phyloP scores from a whole-genome alignment of 768 basidiomycete genomes.

The Tulasnella sp. region DNA sequence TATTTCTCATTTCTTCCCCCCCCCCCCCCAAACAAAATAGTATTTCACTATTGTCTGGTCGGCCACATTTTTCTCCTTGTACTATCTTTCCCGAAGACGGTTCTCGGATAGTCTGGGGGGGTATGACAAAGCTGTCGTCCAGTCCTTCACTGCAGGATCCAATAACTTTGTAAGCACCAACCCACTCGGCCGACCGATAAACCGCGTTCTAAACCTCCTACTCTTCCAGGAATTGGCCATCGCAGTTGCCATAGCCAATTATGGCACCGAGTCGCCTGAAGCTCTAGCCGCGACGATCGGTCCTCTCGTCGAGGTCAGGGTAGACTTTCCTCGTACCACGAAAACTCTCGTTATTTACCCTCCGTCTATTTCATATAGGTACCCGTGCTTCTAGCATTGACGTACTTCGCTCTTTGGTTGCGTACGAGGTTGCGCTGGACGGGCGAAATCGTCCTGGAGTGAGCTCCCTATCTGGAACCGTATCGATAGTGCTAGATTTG shows the following conservation, averaged over 20 bases:
- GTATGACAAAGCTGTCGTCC: slow-evolving; percentile 76
- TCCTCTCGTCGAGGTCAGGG: slow-evolving; percentile 67
- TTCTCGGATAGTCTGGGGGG: slow-evolving; percentile 44
- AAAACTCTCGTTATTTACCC: no score
- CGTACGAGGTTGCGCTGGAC: slow-evolving; percentile 51
- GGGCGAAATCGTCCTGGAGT: background rate
- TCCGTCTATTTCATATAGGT: background rate
- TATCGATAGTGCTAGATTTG: no score
- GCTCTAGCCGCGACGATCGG: slow-evolving; percentile 82
- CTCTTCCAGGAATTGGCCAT: slow-evolving; percentile 71
- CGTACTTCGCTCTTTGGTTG: slow-evolving; percentile 62
- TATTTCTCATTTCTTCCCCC: no score
- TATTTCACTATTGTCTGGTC: slow-evolving; percentile 83
- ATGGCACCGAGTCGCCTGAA: slow-evolving; percentile 76
- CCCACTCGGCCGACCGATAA: no score
- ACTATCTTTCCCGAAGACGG: slow-evolving; percentile 50
- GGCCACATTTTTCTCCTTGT: slow-evolving; percentile 62
- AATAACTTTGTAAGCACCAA: slow-evolving; percentile 87
- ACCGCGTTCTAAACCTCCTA: background rate
- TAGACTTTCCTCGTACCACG: background rate
- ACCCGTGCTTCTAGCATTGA: slow-evolving; percentile 70
- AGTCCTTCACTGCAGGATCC: slow-evolving; percentile 77
- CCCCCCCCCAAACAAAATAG: no score
- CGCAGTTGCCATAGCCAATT: slow-evolving; percentile 76
- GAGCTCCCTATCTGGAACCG: no score